phyloP scores from a whole-genome alignment of 257 asterid species.

The Penstemon barbatus region DNA sequence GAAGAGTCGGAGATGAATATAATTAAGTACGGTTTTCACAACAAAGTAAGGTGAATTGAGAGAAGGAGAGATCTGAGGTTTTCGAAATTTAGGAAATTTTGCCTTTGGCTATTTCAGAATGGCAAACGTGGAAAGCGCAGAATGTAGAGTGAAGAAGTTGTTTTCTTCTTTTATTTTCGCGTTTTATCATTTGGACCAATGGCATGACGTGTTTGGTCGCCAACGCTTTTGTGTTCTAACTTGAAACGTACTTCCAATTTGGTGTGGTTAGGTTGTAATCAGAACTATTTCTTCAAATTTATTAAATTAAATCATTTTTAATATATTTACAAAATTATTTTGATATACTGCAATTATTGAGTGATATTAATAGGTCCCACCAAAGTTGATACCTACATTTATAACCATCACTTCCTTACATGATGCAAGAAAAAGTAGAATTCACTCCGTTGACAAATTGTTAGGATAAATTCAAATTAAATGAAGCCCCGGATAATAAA shows the following conservation, averaged over 20 bases:
- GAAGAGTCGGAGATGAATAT: constrained; percentile 20
- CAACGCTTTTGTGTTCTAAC: neutral
- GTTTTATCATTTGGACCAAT: neutral
- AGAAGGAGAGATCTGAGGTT: constrained; percentile 39
- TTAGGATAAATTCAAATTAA: no score
- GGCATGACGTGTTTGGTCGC: neutral
- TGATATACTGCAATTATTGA: no score
- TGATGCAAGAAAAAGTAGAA: no score
- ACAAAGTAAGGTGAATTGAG: constrained; percentile 20
- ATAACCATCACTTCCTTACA: no score
- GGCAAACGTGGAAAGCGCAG: constrained; percentile 29
- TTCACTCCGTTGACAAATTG: no score
- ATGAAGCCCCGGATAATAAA: no score
- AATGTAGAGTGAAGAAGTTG: constrained; percentile 4
- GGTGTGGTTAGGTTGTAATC: constrained; percentile 21
- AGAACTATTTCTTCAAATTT: neutral
- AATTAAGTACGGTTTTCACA: constrained; percentile 23
- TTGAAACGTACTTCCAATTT: constrained; percentile 18
- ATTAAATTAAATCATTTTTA: neutral
- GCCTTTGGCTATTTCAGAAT: constrained; percentile 11
- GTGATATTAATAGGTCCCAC: no score
- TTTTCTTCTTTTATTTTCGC: neutral
- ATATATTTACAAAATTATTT: neutral
- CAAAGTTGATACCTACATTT: no score
- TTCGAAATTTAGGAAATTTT: constrained; percentile 21